Base-by-base conservation (phyloP, 2,329 filamentous ascomycete species). In the Fusarium aywerte region DNA sequence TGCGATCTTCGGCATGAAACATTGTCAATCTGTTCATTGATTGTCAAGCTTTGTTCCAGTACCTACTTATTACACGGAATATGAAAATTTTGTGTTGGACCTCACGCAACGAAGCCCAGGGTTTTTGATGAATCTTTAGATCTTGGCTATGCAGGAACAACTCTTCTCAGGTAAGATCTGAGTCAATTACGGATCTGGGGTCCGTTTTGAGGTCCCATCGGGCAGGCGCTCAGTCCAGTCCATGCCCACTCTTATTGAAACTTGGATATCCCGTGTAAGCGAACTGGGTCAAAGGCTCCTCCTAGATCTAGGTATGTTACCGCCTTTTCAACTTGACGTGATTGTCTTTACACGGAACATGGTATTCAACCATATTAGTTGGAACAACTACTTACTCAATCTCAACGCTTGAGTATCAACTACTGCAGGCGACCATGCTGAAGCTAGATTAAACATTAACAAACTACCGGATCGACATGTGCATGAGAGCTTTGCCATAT, bases 401-500 rank as follows among this genome's bases (percentile, higher is more conserved):
- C 16, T 33, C 31, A 20, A 25, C 4, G 16, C 5, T 25, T 12
- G 25, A 35, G 31, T 25, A 48, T 38, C 12, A 16, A 16, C 13
- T 9, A 33, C 18, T 29, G 20, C 18, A 35, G 12, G 21, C 11
- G 33, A 27, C 23, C 18, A 62, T n/a, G 12, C 23, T 10, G 20
- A 49, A 39, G 21, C 27, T 33, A 16, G 36, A 33, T 23, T 39
- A 11, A 42, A 23, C 16, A 29, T 20, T 25, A 20, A 20, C 25
- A 36, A 45, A 64, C 33, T 51, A 49, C 38, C 13, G 11, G 39
- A 23, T 36, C 29, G 15, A 44, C 21, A 21, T 51, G 40, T 51
- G 50, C 54, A 65, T 57, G 42, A 54, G 45, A 68, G 48, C 44
- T 50, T 65, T 11, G 51, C 64, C 65, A 65, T 61, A 40, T 58